These are phyloP conservation scores for Amanita jacksonii DNA, from an alignment of 768 basidiomycete species.

Conservation along the genomic window DNA sequence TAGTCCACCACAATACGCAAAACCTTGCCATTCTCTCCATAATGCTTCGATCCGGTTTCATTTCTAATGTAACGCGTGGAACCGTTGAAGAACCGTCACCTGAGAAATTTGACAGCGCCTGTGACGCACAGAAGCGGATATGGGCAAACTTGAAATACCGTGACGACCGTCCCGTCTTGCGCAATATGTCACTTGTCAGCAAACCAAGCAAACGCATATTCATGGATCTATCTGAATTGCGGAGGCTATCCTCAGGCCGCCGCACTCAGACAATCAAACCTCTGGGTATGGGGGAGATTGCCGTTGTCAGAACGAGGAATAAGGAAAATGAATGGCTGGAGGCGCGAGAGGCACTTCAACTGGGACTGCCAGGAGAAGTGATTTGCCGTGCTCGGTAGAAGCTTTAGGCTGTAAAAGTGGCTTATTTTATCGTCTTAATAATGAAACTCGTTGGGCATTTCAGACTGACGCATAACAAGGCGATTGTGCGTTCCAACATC, in stretches of 20 bases:
- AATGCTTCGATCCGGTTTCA: conserved; percentile 83
- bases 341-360: conserved; percentile 80
- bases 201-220: conserved; percentile 75
- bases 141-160: conserved; percentile 96
- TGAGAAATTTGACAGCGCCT: conserved; percentile 42
- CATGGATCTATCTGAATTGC: conserved; percentile 66
- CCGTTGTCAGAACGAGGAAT: conserved; percentile 66
- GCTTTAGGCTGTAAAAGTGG: too few species aligned
- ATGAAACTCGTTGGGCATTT: too few species aligned
- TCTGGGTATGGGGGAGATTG: conserved; percentile 87
- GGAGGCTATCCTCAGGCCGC: conserved; percentile 71
- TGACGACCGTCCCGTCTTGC: conserved; percentile 78
- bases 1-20: conserved; percentile 77
- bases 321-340: conserved; percentile 82
- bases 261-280: conserved; percentile 76
- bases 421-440: too few species aligned
- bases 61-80: conserved; percentile 76
- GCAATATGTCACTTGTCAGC: conserved; percentile 71
- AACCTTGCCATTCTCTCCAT: conserved; percentile 90
- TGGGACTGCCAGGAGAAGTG: conserved; percentile 77
- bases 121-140: conserved; percentile 66
- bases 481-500: too few species aligned
- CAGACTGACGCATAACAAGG: too few species aligned
- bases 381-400: conserved; percentile 70
- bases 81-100: conserved; percentile 60